Conservation (phyloP, 495 filamentous ascomycete species). For the Podospora pseudoanserina region DNA sequence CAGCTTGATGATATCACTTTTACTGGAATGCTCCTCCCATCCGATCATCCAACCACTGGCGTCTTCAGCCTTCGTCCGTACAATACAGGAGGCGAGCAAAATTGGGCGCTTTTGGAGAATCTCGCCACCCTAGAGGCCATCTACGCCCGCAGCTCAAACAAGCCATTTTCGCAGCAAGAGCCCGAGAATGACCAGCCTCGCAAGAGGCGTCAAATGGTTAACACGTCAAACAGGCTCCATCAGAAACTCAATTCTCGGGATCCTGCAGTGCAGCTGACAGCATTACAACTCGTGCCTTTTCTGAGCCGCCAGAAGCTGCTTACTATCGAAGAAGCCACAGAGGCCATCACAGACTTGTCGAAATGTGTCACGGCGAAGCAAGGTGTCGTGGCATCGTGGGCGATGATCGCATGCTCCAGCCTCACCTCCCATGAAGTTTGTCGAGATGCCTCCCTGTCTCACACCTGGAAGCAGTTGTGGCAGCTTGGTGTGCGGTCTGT, state of each 20-base stretch:
- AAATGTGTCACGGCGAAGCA: constrained; percentile 38
- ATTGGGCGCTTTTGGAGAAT: constrained; percentile 52
- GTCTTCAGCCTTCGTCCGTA: constrained; percentile 50
- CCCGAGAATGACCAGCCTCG: constrained; percentile 42
- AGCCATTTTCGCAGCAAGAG: constrained; percentile 21
- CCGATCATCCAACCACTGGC: constrained; percentile 32
- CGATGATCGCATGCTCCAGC: constrained; percentile 56
- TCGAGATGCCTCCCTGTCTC: constrained; percentile 25
- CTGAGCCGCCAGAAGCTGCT: constrained; percentile 45
- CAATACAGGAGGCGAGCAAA: constrained; percentile 45
- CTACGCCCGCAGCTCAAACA: constrained; percentile 34
- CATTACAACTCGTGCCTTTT: constrained; percentile 78
- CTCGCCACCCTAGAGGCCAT: constrained; percentile 49
- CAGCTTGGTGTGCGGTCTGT: constrained; percentile 67
- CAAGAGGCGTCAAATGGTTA: constrained; percentile 63
- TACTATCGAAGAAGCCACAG: constrained; percentile 39
- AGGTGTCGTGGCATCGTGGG: constrained; percentile 42
- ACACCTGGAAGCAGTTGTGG: constrained; percentile 69
- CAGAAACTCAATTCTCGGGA: constrained; percentile 56
- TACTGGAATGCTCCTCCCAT: constrained; percentile 34
- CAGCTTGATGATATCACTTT: constrained; percentile 73
- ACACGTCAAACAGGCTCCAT: constrained; percentile 57
- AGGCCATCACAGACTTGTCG: constrained; percentile 35
- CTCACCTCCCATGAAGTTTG: constrained; percentile 19
- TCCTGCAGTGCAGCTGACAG: constrained; percentile 55